Percentiles rank a stretch among this genome's conserved stretches.
phyloP scores from a whole-genome alignment of 768 basidiomycete species.

The Suillus luteus region DNA sequence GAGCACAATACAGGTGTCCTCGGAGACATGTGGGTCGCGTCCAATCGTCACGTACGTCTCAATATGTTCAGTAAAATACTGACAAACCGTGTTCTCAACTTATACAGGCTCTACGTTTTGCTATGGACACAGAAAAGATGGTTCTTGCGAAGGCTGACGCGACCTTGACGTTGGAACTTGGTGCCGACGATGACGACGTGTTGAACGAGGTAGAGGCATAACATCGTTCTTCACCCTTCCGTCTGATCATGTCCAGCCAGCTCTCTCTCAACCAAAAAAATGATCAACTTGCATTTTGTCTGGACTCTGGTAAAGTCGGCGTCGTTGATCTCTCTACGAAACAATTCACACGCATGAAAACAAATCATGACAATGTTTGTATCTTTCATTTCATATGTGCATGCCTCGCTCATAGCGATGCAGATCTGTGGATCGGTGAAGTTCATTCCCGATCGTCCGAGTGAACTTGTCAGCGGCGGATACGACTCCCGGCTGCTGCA shows the following conservation, averaged over 20 bases:
- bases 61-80: background rate
- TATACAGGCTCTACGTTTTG: constrained; percentile 39
- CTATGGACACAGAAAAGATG: constrained; percentile 50
- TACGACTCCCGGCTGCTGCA: constrained; percentile 73
- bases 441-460: constrained; percentile 71
- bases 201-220: constrained; percentile 61
- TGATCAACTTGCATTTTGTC: constrained; percentile 62
- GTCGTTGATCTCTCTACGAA: constrained; percentile 58
- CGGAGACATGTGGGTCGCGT: constrained; percentile 65
- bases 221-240: constrained; percentile 6
- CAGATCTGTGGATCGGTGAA: constrained; percentile 72
- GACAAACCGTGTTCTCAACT: background rate
- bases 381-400: background rate
- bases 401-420: constrained; percentile 13
- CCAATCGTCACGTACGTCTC: constrained; percentile 52
- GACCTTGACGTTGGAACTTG: constrained; percentile 43
- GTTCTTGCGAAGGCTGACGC: constrained; percentile 58
- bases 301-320: constrained; percentile 71
- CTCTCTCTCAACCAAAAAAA: constrained; percentile 58
- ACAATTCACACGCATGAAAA: constrained; percentile 56
- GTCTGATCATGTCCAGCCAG: constrained; percentile 51
- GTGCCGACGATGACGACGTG: constrained; percentile 54
- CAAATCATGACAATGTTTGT: constrained; percentile 59
- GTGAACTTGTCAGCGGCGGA: constrained; percentile 75
- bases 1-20: constrained; percentile 42